Evolutionary conservation across 2,329 filamentous ascomycete species (phyloP), one percentile per base, ranked within the genome.

Genomic region (Calonectria pauciramosa): DNA sequence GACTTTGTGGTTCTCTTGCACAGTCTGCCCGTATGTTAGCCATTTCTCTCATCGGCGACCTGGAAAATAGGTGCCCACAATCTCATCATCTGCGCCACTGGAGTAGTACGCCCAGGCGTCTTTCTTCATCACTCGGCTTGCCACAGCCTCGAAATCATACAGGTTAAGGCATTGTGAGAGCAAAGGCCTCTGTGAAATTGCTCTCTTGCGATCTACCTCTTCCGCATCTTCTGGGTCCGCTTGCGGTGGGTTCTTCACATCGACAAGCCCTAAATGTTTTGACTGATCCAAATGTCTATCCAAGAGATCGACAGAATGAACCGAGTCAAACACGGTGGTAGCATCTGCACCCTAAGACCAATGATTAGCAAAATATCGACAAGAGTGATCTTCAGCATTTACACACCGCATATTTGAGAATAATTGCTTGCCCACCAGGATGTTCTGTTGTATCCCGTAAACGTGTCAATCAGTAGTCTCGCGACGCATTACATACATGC

Each of bases 71-170:
- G 23, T 14, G 4, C 83, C 52, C 76, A 86, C 86, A 78, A 87
- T 87, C 78, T 87, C 86, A 72, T 87, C 86, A 44, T 87, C 86
- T 0, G 96, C 95, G 70, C 95, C 96, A 82, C 94, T 97, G 0
- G 95, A 98, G 86, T 99, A 99, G 87, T 99, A 99, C 30, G 94
- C 97, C 97, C 97, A 99, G 0, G 96, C 96, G 1, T 93, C 94
- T 88, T 94, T 97, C 90, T 98, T 98, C 96, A 99, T 98, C 71
- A 97, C 92, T 47, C 92, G 89, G 80, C 93, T 93, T 6, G 97
- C 97, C 44, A 99, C 96, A 4, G 95, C 93, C 89, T 99, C 97
- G 84, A 99, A 99, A 86, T 99, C 97, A 87, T 97, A 91, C 75
- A 98, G 86, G 84, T 98, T 98, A 86, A 96, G 98, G 88, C 96